Evolutionary conservation across 208 protist genomes (phyloP), one percentile per base, ranked within the genome.

Genomic region (Leishmania martiniquensis): DNA sequence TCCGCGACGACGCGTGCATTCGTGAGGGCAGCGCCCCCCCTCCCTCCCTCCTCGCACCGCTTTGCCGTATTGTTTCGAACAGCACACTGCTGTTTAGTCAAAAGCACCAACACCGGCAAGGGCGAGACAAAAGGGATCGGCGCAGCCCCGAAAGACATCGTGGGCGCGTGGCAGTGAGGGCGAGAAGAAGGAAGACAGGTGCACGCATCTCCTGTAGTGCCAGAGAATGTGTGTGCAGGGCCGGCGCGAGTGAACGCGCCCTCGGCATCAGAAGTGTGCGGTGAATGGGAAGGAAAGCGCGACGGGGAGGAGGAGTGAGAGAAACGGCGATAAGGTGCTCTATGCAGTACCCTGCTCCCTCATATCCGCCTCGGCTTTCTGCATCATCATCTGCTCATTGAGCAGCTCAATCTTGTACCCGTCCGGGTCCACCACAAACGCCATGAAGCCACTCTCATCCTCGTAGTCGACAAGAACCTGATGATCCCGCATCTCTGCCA

Each of bases 331-430:
- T 0, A 20, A 25, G 20, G 63, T 32, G 9, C 10, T 55, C 66
- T 88, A 88, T 0, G 79, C 84, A 5, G 85, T 91, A 7, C 88
- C 89, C 76, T 96, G 93, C 59, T 95, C 90, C 80, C 89, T 91
- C 90, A 95, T 95, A 57, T 89, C 83, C 32, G 47, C 25, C 75
- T 83, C 70, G 3, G 93, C 78, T 68, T 89, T 90, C 17, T 84
- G 69, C 49, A 95, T 84, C 92, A 96, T 95, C 79, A 72, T 86
- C 65, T 94, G 88, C 47, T 90, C 86, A 81, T 97, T 85, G 51
- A 97, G 85, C 10, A 96, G 75, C 82, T 97, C 94, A 77, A 97
- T 87, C 74, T 93, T 89, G 81, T 97, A 96, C 65, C 89, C 90
- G 71, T 97, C 92, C 22, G 94, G 94, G 76, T 96, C 94, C 29